phyloP scores from a whole-genome alignment of 2,329 filamentous ascomycete species.

The Colletotrichum godetiae region DNA sequence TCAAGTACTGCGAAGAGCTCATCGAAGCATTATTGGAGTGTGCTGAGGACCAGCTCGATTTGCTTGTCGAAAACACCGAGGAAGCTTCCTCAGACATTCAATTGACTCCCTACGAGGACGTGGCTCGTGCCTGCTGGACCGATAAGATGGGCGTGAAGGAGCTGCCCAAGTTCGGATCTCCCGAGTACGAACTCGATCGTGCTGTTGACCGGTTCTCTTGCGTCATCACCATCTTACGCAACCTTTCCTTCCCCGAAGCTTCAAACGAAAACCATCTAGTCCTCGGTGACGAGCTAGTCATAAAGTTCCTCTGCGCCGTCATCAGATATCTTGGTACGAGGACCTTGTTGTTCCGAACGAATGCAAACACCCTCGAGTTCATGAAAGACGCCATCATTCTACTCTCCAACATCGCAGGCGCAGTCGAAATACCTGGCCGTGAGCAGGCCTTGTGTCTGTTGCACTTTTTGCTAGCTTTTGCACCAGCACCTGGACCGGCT shows the following conservation, averaged over 20 bases:
- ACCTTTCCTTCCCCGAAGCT: conserved; percentile 80
- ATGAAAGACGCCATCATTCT: conserved; percentile 96
- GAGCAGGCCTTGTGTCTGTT: conserved; percentile 90
- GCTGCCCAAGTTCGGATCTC: conserved; percentile 77
- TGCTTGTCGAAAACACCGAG: conserved; percentile 84
- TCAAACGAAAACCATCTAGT: conserved; percentile 73
- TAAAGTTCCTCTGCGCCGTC: conserved; percentile 85
- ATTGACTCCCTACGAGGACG: conserved; percentile 87
- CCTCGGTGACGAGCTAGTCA: conserved; percentile 80
- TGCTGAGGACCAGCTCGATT: conserved; percentile 87
- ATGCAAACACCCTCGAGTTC: conserved; percentile 90
- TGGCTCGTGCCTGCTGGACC: conserved; percentile 79
- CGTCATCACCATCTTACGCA: conserved; percentile 91
- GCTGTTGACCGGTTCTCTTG: conserved; percentile 90
- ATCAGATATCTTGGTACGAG: conserved; percentile 91
- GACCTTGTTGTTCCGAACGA: conserved; percentile 84
- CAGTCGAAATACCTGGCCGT: conserved; percentile 82
- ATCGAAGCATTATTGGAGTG: conserved; percentile 90
- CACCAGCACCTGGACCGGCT: conserved; percentile 79
- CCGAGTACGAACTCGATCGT: conserved; percentile 84
- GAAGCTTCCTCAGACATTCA: conserved; percentile 90
- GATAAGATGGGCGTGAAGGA: conserved; percentile 81
- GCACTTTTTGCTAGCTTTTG: conserved; percentile 91
- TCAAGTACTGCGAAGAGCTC: conserved; percentile 86
- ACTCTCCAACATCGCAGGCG: conserved; percentile 87